Conservation (phyloP, 2,329 filamentous ascomycete genomes). For the Bipolaris bicolor region DNA sequence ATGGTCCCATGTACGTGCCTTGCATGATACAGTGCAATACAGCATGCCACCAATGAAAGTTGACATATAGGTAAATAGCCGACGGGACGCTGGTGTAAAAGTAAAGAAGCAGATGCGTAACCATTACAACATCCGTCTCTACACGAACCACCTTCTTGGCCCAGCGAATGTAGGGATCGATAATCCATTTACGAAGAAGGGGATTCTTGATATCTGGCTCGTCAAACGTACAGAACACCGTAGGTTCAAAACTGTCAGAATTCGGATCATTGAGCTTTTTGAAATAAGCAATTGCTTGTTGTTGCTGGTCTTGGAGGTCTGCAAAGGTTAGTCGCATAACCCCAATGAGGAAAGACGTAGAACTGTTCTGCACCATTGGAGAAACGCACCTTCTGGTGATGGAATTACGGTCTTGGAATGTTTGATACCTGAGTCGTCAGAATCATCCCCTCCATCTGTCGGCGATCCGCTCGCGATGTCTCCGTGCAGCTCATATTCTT, state of each 20-base stretch:
- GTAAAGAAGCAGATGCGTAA: slow-evolving; percentile 78
- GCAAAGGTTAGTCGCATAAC: neutral
- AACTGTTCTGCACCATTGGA: neutral
- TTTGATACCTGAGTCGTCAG: slow-evolving; percentile 33
- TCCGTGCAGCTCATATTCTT: slow-evolving; percentile 34
- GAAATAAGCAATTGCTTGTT: slow-evolving; percentile 53
- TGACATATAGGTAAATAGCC: slow-evolving; percentile 67
- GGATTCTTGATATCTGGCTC: slow-evolving; percentile 51
- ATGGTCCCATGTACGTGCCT: slow-evolving; percentile 71
- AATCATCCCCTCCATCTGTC: slow-evolving; percentile 28
- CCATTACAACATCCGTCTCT: slow-evolving; percentile 76
- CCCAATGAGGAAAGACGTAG: neutral
- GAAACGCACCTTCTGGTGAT: slow-evolving; percentile 38
- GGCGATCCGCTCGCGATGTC: neutral
- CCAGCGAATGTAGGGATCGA: slow-evolving; percentile 65
- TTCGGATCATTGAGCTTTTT: slow-evolving; percentile 58
- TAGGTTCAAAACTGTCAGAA: slow-evolving; percentile 59
- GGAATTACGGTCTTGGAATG: slow-evolving; percentile 35
- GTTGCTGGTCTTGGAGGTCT: slow-evolving; percentile 41
- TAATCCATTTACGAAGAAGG: slow-evolving; percentile 53
- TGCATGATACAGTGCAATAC: slow-evolving; percentile 70
- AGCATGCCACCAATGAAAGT: slow-evolving; percentile 72
- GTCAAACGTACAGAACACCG: slow-evolving; percentile 61
- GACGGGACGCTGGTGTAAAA: slow-evolving; percentile 72
- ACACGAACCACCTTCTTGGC: slow-evolving; percentile 66